Evolutionary conservation across 2,329 filamentous ascomycete genomes (phyloP).

Genomic region (Scytalidium sp.): DNA sequence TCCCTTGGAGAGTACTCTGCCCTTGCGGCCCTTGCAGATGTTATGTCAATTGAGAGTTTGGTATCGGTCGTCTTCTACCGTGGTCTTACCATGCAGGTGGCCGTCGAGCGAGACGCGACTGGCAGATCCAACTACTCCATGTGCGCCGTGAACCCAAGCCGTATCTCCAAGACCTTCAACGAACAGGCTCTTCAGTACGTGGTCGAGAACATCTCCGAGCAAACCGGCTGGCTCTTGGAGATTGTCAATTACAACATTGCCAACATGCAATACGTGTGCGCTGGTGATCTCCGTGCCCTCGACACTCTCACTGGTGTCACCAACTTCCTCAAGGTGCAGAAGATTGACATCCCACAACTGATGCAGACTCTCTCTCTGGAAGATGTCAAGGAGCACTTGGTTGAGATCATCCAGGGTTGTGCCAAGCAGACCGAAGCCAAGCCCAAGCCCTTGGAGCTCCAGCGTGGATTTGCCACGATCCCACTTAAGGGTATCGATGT

Average conservation of each 20-base stretch:
- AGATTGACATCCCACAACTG: slow-evolving; percentile 93
- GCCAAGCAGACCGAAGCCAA: slow-evolving; percentile 86
- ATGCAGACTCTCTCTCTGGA: slow-evolving; percentile 84
- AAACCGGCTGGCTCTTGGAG: slow-evolving; percentile 92
- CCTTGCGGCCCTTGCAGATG: slow-evolving; percentile 90
- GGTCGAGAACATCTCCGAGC: slow-evolving; percentile 90
- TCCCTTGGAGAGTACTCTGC: slow-evolving; percentile 98
- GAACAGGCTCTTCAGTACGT: slow-evolving; percentile 96
- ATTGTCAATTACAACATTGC: slow-evolving; percentile 92
- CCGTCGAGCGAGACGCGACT: slow-evolving; percentile 89
- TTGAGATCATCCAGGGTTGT: slow-evolving; percentile 86
- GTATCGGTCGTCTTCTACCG: slow-evolving; percentile 99
- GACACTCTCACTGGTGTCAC: slow-evolving; percentile 67
- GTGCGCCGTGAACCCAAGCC: slow-evolving; percentile 98
- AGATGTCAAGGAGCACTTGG: slow-evolving; percentile 84
- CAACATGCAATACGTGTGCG: slow-evolving; percentile 74
- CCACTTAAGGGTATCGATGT: slow-evolving; percentile 97
- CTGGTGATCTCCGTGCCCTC: slow-evolving; percentile 67
- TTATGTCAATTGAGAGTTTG: slow-evolving; percentile 99
- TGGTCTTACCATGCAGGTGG: slow-evolving; percentile 98
- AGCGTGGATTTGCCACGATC: slow-evolving; percentile 96
- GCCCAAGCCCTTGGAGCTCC: slow-evolving; percentile 80
- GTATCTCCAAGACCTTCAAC: slow-evolving; percentile 98
- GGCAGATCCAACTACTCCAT: slow-evolving; percentile 98
- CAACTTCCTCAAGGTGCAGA: slow-evolving; percentile 95